Evolutionary conservation across 306 rosid genomes (phyloP).

Genomic region (Erythrophleum fordii): DNA sequence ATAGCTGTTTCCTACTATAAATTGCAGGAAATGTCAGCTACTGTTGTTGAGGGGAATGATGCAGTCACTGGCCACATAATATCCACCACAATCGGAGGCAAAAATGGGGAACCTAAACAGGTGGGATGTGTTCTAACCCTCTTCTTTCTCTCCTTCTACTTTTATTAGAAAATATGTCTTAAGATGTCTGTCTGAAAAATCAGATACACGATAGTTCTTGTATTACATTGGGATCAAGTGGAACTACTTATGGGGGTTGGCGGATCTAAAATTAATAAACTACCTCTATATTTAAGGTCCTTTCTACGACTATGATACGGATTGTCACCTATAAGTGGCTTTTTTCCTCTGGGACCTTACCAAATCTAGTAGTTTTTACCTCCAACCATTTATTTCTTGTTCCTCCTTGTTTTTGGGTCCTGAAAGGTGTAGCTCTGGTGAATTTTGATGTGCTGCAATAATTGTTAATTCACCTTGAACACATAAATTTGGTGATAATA

Average conservation of each 20-base stretch:
- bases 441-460: slow-evolving; percentile 6
- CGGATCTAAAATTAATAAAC: slow-evolving; percentile 4
- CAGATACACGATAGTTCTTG: not conserved
- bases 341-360: not conserved
- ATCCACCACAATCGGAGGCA: slow-evolving; percentile 96
- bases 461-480: slow-evolving; percentile 7
- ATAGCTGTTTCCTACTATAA: slow-evolving; percentile 28
- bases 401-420: not conserved
- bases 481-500: slow-evolving; percentile 26
- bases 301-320: not conserved
- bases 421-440: not conserved
- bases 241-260: slow-evolving; percentile 16
- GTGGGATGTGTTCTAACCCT: slow-evolving; percentile 48
- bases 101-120: slow-evolving; percentile 93
- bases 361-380: not conserved
- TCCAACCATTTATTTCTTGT: not conserved
- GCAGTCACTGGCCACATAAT: slow-evolving; percentile 90
- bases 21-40: slow-evolving; percentile 87
- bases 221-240: not conserved
- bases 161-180: not conserved
- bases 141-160: not conserved
- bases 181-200: not conserved
- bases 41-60: slow-evolving; percentile 71
- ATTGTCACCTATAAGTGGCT: not conserved
- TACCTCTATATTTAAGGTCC: not conserved